These are phyloP conservation scores for Xerocomus spinulosus DNA, from an alignment of 768 basidiomycete species.

Conservation along the genomic window DNA sequence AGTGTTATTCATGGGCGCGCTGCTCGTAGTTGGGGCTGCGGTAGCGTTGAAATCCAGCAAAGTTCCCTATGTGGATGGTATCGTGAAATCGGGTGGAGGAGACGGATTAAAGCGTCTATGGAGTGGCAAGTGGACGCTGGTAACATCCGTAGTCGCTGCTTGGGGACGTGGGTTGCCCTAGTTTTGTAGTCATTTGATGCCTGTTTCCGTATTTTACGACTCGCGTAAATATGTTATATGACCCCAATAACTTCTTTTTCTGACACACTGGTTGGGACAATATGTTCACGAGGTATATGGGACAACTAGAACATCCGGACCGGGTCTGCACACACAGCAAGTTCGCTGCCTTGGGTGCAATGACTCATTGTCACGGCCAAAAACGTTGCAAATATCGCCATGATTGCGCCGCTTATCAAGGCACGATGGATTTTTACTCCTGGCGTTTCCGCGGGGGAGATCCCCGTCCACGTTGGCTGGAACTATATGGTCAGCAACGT, in stretches of 20 bases:
- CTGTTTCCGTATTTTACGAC: not conserved
- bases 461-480: too few relatives aligned
- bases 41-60: constrained; percentile 40
- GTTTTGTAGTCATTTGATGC: not conserved
- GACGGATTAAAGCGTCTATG: constrained; percentile 24
- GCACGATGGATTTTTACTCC: too few relatives aligned
- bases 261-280: too few relatives aligned
- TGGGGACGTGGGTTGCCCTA: constrained; percentile 28
- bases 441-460: too few relatives aligned
- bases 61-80: constrained; percentile 11
- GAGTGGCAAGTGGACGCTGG: constrained; percentile 20
- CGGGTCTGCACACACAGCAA: too few relatives aligned
- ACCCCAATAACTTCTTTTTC: not conserved
- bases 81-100: constrained; percentile 10
- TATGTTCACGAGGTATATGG: too few relatives aligned
- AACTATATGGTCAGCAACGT: too few relatives aligned
- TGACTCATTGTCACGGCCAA: too few relatives aligned
- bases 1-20: constrained; percentile 55
- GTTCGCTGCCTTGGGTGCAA: too few relatives aligned
- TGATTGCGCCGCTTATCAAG: too few relatives aligned
- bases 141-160: constrained; percentile 22
- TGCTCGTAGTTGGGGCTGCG: constrained; percentile 66
- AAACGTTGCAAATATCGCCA: too few relatives aligned
- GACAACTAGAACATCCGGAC: too few relatives aligned
- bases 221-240: not conserved